phyloP scores from a whole-genome alignment of 345 rosid genomes.

The Rhizophora mangle region DNA sequence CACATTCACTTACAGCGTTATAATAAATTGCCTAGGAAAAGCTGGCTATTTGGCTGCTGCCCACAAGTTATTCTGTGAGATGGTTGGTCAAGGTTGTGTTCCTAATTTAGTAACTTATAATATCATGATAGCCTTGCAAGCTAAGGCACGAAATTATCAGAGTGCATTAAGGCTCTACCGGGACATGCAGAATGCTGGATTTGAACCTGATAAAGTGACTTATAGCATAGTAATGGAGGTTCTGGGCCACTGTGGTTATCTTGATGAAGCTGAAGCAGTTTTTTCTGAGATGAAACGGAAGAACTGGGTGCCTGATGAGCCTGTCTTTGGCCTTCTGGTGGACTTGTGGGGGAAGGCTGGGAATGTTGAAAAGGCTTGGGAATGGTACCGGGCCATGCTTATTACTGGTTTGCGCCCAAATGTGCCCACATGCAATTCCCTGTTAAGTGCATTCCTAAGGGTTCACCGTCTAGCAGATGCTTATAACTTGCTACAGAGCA shows the following conservation, averaged over 20 bases:
- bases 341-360: conserved; percentile 97
- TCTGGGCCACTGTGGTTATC: conserved; percentile 87
- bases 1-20: conserved; percentile 87
- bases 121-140: conserved; percentile 85
- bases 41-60: conserved; percentile 85
- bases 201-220: conserved; percentile 86
- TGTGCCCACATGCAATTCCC: conserved; percentile 91
- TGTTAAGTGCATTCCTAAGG: conserved; percentile 83
- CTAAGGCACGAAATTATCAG: conserved; percentile 83
- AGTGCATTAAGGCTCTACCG: conserved; percentile 72
- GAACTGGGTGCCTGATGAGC: conserved; percentile 91
- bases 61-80: conserved; percentile 67
- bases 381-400: conserved; percentile 85
- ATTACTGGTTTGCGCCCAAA: conserved; percentile 77
- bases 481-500: conserved; percentile 61
- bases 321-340: conserved; percentile 82
- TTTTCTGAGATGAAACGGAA: conserved; percentile 72
- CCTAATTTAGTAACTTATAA: conserved; percentile 85
- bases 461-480: conserved; percentile 68
- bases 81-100: conserved; percentile 81
- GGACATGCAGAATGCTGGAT: conserved; percentile 77
- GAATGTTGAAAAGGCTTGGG: conserved; percentile 74
- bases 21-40: conserved; percentile 95
- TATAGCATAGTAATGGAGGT: conserved; percentile 95
- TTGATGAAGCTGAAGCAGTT: conserved; percentile 82